Evolutionary conservation across 169 alveolate genomes (phyloP).

Genomic region (Theileria parva): DNA sequence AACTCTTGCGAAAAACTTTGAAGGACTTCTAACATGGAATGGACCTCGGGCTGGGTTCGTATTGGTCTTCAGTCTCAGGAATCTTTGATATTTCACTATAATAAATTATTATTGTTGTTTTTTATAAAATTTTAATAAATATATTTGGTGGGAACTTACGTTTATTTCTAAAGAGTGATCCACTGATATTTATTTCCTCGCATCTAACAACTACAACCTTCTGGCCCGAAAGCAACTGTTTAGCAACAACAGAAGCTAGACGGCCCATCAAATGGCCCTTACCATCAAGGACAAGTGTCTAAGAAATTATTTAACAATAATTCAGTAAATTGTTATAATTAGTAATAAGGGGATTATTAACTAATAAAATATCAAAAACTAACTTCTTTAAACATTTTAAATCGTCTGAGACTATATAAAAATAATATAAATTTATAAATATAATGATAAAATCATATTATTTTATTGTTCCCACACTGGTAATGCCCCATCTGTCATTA

Average conservation of each 20-base stretch:
- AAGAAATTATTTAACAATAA: background rate
- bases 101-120: background rate
- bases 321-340: background rate
- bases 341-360: too few species aligned
- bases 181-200: slow-evolving; percentile 95
- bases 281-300: slow-evolving; percentile 90
- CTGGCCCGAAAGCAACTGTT: slow-evolving; percentile 97
- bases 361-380: slow-evolving; percentile 2
- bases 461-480: slow-evolving; percentile 21
- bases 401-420: background rate
- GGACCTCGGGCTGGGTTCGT: slow-evolving; percentile 97
- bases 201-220: slow-evolving; percentile 94
- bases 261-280: slow-evolving; percentile 99
- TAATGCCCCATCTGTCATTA: slow-evolving; percentile 27
- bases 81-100: slow-evolving; percentile 91
- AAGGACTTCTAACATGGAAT: slow-evolving; percentile 95
- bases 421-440: slow-evolving; percentile 12
- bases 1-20: slow-evolving; percentile 96
- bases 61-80: slow-evolving; percentile 92
- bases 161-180: slow-evolving; percentile 92
- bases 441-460: background rate
- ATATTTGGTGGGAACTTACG: slow-evolving; percentile 46
- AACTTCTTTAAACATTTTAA: slow-evolving; percentile 68
- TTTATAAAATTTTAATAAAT: background rate
- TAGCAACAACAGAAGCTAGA: slow-evolving; percentile 97